Conservation (phyloP, 805 yeast species). For the Hanseniaspora valbyensis region DNA sequence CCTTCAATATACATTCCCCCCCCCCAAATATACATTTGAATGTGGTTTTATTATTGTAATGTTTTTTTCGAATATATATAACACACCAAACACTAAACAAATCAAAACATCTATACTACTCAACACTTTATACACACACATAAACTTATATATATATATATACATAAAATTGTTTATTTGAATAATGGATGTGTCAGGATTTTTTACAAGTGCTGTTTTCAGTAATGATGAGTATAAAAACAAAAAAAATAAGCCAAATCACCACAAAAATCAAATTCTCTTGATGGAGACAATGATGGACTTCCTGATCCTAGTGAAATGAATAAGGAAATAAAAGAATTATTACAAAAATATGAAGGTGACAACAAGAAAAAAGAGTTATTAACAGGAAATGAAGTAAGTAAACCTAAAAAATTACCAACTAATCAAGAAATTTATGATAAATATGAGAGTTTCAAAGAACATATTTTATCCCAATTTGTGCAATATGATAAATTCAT, state of each 20-base stretch:
- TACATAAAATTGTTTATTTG: background rate
- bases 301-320: background rate
- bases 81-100: too few relatives aligned
- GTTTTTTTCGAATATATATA: too few relatives aligned
- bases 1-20: too few relatives aligned
- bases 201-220: conserved; percentile 4
- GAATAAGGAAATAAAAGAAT: background rate
- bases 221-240: conserved; percentile 9
- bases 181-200: conserved; percentile 3
- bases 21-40: too few relatives aligned
- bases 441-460: conserved; percentile 5
- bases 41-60: too few relatives aligned
- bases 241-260: background rate
- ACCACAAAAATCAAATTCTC: background rate
- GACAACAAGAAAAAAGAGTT: background rate
- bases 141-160: too few relatives aligned
- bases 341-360: background rate
- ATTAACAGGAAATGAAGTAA: background rate
- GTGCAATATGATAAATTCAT: conserved; percentile 10
- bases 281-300: too few relatives aligned
- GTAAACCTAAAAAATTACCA: background rate
- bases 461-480: background rate
- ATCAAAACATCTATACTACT: too few relatives aligned
- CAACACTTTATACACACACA: too few relatives aligned
- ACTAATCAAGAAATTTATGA: conserved; percentile 3